phyloP scores from a whole-genome alignment of 331 rosid species.

The Quercus phellos region DNA sequence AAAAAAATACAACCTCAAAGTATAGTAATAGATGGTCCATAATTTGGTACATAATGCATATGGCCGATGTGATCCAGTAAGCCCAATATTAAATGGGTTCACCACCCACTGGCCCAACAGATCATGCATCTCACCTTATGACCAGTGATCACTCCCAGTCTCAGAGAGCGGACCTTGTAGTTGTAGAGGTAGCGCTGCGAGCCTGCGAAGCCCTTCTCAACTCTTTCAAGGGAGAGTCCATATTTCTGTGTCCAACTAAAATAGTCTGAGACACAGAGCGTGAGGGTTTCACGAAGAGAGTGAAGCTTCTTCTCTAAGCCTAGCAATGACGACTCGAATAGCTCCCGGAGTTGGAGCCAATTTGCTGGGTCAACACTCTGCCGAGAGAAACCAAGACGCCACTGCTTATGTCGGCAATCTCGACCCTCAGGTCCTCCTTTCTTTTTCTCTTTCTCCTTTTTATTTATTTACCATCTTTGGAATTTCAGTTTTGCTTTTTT shows the following conservation, averaged over 20 bases:
- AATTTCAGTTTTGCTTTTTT: too few relatives aligned
- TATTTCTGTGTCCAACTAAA: too few relatives aligned
- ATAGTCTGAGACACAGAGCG: not conserved
- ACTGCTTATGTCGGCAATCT: conserved; percentile 98
- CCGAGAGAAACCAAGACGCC: conserved; percentile 95
- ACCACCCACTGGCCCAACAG: not conserved
- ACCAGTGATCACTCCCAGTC: too few relatives aligned
- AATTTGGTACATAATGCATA: too few relatives aligned
- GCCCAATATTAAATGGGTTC: not conserved
- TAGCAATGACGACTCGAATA: conserved; percentile 85
- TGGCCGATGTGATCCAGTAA: too few relatives aligned
- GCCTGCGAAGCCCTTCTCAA: too few relatives aligned
- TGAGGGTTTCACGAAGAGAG: not conserved
- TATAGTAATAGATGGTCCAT: not conserved
- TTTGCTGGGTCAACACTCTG: conserved; percentile 79
- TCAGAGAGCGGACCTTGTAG: too few relatives aligned
- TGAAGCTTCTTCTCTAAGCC: too few relatives aligned
- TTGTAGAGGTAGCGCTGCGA: too few relatives aligned
- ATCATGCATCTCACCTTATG: not conserved
- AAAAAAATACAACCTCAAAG: too few relatives aligned
- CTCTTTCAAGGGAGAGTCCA: too few relatives aligned
- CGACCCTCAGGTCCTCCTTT: conserved; percentile 72
- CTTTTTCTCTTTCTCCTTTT: not conserved
- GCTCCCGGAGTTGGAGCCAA: conserved; percentile 99
- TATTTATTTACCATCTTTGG: not conserved